Base-by-base conservation (phyloP, 2,329 filamentous ascomycete species). In the Alternaria metachromatica region DNA sequence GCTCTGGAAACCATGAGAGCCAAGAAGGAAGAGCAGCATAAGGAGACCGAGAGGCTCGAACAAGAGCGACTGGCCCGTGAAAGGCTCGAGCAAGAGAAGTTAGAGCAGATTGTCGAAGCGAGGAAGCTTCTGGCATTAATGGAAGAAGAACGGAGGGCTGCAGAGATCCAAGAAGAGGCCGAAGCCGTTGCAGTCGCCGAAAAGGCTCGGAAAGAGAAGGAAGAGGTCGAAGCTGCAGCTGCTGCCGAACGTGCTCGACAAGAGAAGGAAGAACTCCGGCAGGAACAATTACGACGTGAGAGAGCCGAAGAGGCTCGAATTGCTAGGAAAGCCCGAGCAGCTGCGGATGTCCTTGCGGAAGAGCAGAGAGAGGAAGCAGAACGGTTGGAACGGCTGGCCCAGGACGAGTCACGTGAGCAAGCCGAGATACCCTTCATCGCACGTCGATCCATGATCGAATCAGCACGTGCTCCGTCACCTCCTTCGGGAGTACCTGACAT, bases 391-490 rank as follows among this genome's bases (percentile, higher is more conserved):
- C 33, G 30, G 30, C 20, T 53, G n/a, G 56, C 55, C 50, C 60
- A 67, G 44, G 54, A 66, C 18, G 58, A 57, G 18, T 54, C 58
- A 59, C 63, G 48, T 55, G 63, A 60, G 44, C 63, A 48, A 48
- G 45, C 45, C 20, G 49, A 53, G 28, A 53, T 53, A 63, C 25
- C 56, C 23, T 51, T 26, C 15, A 58, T 55, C 25, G 56, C 51
- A 50, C 56, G 56, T 6, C 23, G 45, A 53, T 44, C 62, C 55
- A 26, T 54, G 48, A 26, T 55, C 21, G 65, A 66, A 57, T 64
- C 60, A 67, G 61, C 66, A 63, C 59, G 62, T 56, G 57, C 62
- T 62, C 55, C 60, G 46, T 59, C 66, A 48, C 66, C 67, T 58
- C 62, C 48, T 55, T 53, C 61, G 50, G 58, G 28, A 41, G 55